Base-by-base conservation (phyloP, 257 asterid genomes). In the Gynochthodes officinalis region DNA sequence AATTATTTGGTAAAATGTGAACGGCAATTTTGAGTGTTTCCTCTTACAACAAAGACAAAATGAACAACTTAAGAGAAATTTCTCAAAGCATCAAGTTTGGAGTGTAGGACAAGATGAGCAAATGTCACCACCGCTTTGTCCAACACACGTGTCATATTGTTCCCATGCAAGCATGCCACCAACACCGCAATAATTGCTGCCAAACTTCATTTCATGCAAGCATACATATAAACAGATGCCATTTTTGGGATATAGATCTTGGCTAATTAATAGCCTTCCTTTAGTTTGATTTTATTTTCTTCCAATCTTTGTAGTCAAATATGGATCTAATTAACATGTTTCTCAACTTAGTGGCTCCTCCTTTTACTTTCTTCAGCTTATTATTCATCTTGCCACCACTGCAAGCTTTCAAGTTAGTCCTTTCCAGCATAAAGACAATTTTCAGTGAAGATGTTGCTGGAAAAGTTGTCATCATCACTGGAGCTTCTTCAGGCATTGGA, bases 401-500 rank as follows among this genome's bases (percentile, higher is more conserved):
- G 69, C 90, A 82, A 11, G 2, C 79, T 57, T 81, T 90, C 89
- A 92, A 86, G 83, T 78, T 76, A 78, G 84, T 87, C 68, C 84
- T 85, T 65, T 90, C 96, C 7, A 5, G 81, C 33, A 39, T 86
- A 48, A 84, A 84, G 8, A 37, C 88, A 73, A 15, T 90, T 58
- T 88, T 84, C 84, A 46, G 75, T 32, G 97, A 93, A 35, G 88
- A 91, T 50, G 75, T 93, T 60, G 75, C 88, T 80, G 90, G 89
- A 4, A 93, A 91, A 66, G 97, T 89, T 50, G 84, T 91, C 58
- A 3, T 91, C 76, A 89, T 91, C 71, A 91, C 96, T 66, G 97
- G 97, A 7, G 96, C 98, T 73, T 93, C 98, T 75, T 89, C 98
- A 35, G 95, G 97, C 80, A 89, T 93, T 39, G 98, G 98, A 58